Base-by-base conservation (phyloP, 2,329 filamentous ascomycete genomes). In the Fusarium longipes region DNA sequence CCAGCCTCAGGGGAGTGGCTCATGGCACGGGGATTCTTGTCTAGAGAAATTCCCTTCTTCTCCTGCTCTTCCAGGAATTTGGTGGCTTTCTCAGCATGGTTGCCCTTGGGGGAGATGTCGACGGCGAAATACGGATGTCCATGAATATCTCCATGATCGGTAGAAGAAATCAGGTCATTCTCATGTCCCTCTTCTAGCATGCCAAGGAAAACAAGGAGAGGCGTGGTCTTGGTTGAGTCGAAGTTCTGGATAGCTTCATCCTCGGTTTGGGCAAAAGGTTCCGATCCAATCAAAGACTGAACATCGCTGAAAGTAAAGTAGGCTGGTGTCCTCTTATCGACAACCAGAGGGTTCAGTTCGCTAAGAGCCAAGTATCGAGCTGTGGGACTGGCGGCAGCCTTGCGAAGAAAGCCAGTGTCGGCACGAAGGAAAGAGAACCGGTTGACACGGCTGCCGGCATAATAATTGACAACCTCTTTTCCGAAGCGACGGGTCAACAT, bases 111-210 rank as follows among this genome's bases (percentile, higher is more conserved):
- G 5, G 94, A 96, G 20, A 97, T 86, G 76, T 98, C 96, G 14
- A 99, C 78, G 2, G 94, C 95, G 76, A 98, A 99, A 80, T 89
- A 96, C 2, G 96, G 94, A 47, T 86, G 84, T 5, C 95, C 96
- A 32, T 83, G 86, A 76, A 97, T 96, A 45, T 88, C 87, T 61
- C 88, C 89, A 74, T 90, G 91, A 3, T 74, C 71, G 8, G 65
- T 65, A 24, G 77, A 75, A n/a, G 72, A 35, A 38, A 77, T 61
- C 17, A 52, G 45, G 8, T 67, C 63, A 11, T 62, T 63, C 60
- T 83, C 63, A 74, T 91, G 86, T 1, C 81, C 85, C 29, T 75
- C 72, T 18, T 97, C 93, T 70, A 97, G 89, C 45, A 97, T 79
- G 0, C 95, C 95, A 27, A 98, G 81, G 76, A 98, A 97, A 51